These are phyloP conservation scores for Massariosphaeria phaeospora DNA, from an alignment of 495 filamentous ascomycete species.

Conservation along the genomic window DNA sequence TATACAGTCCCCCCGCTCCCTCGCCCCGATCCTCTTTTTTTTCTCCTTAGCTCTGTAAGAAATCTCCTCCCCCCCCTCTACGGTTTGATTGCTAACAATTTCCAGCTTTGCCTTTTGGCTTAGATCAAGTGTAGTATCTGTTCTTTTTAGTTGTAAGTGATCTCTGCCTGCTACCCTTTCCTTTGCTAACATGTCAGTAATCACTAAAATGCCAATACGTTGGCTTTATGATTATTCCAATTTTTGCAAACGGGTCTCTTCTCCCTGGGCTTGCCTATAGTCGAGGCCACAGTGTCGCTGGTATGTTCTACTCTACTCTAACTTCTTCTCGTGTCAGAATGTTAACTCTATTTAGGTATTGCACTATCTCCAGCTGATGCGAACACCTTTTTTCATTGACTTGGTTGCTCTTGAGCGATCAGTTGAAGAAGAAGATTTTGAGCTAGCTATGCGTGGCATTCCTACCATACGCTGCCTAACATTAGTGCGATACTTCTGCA, in stretches of 20 bases:
- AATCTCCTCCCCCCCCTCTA: not conserved
- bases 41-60: not conserved
- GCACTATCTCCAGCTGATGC: not conserved
- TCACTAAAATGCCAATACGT: constrained; percentile 5
- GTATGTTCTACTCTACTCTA: not conserved
- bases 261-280: constrained; percentile 1
- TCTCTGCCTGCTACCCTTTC: too few species aligned
- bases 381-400: too few species aligned
- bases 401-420: too few species aligned
- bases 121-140: constrained; percentile 99
- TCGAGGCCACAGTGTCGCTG: not conserved
- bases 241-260: constrained; percentile 1
- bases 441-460: too few species aligned
- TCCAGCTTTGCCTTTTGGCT: constrained; percentile 61
- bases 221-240: constrained; percentile 1
- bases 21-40: not conserved
- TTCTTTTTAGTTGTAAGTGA: constrained; percentile 94
- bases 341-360: not conserved
- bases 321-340: not conserved
- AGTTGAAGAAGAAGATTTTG: too few species aligned
- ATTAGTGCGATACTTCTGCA: too few species aligned
- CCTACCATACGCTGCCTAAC: too few species aligned
- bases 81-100: not conserved
- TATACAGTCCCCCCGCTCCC: not conserved
- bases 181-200: too few species aligned